These are phyloP conservation scores for Cyclotella distinguenda DNA, from an alignment of 108 stramenopile genomes.

Conservation along the genomic window DNA sequence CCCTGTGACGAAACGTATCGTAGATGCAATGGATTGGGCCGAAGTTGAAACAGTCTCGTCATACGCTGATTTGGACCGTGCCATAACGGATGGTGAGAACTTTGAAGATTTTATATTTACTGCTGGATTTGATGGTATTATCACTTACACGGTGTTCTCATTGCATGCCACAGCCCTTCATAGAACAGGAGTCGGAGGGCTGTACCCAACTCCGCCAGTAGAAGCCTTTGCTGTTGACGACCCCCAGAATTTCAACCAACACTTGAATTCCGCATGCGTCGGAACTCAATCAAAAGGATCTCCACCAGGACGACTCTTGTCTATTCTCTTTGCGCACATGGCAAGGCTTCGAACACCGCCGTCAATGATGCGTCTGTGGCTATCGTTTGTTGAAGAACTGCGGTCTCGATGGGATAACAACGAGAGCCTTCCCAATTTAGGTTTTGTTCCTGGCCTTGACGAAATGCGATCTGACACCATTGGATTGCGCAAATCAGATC, in stretches of 20 bases:
- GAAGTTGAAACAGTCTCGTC: constrained; percentile 35
- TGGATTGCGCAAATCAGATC: constrained; percentile 19
- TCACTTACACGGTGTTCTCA: no score
- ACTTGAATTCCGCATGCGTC: background rate
- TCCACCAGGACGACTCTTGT: constrained; percentile 80
- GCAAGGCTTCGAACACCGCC: constrained; percentile 66
- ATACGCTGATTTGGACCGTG: constrained; percentile 28
- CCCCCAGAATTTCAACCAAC: constrained; percentile 1
- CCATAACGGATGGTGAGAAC: constrained; percentile 20
- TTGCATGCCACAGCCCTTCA: constrained; percentile 14
- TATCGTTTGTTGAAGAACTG: constrained; percentile 70
- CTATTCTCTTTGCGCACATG: constrained; percentile 82
- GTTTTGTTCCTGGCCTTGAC: constrained; percentile 54
- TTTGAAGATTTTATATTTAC: no score
- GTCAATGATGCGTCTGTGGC: constrained; percentile 76
- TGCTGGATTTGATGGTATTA: no score
- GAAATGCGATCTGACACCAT: background rate
- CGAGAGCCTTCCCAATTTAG: constrained; percentile 76
- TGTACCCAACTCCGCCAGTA: constrained; percentile 63
- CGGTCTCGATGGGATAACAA: constrained; percentile 69
- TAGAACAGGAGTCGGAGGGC: constrained; percentile 16
- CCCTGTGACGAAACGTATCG: constrained; percentile 53
- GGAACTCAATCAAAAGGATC: constrained; percentile 56
- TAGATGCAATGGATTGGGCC: constrained; percentile 82
- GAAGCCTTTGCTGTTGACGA: constrained; percentile 29